These are phyloP conservation scores for Fagopyrum homotropicum DNA, from an alignment of 148 eudicot genomes.

Conservation along the genomic window DNA sequence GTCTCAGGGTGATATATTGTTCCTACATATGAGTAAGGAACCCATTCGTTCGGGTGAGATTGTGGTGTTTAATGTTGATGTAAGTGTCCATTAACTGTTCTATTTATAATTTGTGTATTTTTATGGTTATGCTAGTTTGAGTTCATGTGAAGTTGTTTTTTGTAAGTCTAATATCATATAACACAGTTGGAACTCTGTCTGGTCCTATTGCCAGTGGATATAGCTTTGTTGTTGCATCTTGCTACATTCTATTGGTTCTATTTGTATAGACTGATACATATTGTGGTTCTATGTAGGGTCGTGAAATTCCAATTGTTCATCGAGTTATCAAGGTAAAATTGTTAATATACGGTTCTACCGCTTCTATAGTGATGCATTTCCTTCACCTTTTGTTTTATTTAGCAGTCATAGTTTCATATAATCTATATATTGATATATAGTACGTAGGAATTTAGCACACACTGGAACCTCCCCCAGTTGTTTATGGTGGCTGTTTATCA, in stretches of 20 bases:
- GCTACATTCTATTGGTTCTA: background rate
- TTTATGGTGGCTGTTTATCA: no score
- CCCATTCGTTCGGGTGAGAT: conserved; percentile 86
- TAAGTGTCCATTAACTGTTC: conserved; percentile 27
- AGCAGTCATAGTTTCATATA: background rate
- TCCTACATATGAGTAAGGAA: conserved; percentile 61
- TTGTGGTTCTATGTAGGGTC: conserved; percentile 40
- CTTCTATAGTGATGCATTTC: background rate
- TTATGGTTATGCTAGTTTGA: background rate
- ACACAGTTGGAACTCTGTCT: background rate
- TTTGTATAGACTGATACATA: background rate
- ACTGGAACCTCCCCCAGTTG: background rate
- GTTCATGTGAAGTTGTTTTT: background rate
- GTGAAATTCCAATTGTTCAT: conserved; percentile 82
- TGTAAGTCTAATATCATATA: background rate
- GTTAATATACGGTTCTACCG: background rate
- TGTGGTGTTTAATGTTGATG: conserved; percentile 72
- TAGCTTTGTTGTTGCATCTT: background rate
- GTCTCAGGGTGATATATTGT: conserved; percentile 74
- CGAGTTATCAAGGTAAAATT: conserved; percentile 68
- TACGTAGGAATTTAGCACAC: background rate
- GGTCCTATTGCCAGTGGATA: background rate
- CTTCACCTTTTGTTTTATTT: background rate
- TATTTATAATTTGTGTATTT: background rate
- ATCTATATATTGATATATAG: background rate